These are phyloP conservation scores for Metarhizium anisopliae DNA, from an alignment of 2,329 filamentous ascomycete species.

Conservation along the genomic window DNA sequence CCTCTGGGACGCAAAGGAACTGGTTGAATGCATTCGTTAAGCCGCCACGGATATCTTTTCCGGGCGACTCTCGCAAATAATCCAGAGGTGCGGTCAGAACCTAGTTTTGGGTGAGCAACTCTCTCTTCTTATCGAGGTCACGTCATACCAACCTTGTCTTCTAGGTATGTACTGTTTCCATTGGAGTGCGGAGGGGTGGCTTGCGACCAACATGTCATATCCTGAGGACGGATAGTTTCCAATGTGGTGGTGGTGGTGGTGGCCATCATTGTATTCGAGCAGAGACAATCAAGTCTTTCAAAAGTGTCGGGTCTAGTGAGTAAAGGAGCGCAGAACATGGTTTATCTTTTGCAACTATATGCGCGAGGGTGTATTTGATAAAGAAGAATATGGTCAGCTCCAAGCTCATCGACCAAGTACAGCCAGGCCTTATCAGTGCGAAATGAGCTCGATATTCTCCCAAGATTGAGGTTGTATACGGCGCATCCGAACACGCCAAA, in stretches of 20 bases:
- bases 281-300: too few relatives aligned
- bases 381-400: too few relatives aligned
- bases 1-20: slow-evolving; percentile 61
- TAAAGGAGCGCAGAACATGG: not conserved
- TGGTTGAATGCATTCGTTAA: slow-evolving; percentile 53
- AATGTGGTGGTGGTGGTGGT: not conserved
- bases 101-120: not conserved
- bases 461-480: too few relatives aligned
- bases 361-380: too few relatives aligned
- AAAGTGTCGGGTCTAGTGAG: too few relatives aligned
- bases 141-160: not conserved
- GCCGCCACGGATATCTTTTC: slow-evolving; percentile 1
- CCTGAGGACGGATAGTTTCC: not conserved
- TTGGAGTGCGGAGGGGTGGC: not conserved
- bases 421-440: too few relatives aligned
- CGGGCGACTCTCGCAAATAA: slow-evolving; percentile 1
- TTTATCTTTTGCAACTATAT: not conserved
- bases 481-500: too few relatives aligned
- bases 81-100: not conserved
- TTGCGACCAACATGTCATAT: not conserved
- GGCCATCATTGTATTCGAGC: not conserved
- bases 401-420: too few relatives aligned
- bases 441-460: too few relatives aligned
- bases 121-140: not conserved
- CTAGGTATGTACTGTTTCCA: not conserved